A percentile compares a stretch with the other conserved stretches of the same genome.
Evolutionary conservation across 2,329 filamentous ascomycete species (phyloP).

Genomic region (Tympanopsis confertula): DNA sequence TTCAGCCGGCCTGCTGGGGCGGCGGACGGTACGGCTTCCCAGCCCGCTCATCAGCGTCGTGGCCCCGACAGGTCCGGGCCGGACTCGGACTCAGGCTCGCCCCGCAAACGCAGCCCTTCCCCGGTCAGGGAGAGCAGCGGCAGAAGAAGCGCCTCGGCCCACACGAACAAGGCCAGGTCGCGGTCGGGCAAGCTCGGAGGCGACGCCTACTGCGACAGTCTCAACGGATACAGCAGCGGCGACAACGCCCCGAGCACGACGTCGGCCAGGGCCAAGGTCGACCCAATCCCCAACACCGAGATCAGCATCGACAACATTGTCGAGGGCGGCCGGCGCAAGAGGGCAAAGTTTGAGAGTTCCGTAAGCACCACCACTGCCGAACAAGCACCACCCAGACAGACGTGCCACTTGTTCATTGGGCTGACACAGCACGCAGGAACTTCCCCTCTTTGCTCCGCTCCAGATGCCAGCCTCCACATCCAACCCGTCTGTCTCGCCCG

Average conservation of each 20-base stretch:
- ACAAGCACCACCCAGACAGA: not conserved
- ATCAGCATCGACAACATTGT: conserved; percentile 98
- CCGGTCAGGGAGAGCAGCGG: conserved; percentile 50
- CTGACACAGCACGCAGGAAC: conserved; percentile 53
- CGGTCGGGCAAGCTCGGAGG: conserved; percentile 60
- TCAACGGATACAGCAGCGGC: conserved; percentile 75
- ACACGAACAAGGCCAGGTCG: conserved; percentile 47
- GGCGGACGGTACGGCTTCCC: conserved; percentile 33
- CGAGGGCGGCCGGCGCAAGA: conserved; percentile 87
- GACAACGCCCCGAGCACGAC: conserved; percentile 70
- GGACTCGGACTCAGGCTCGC: conserved; percentile 50
- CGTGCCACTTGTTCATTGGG: conserved; percentile 5
- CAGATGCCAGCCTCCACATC: conserved; percentile 87
- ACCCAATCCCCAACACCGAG: conserved; percentile 85
- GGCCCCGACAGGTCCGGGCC: conserved; percentile 55
- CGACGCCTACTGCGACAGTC: conserved; percentile 53
- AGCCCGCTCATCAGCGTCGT: conserved; percentile 34
- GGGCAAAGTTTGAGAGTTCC: conserved; percentile 91
- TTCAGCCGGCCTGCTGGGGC: conserved; percentile 20
- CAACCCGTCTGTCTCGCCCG: conserved; percentile 88
- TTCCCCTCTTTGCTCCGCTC: conserved; percentile 86
- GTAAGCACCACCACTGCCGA: conserved; percentile 43
- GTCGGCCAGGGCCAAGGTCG: conserved; percentile 65
- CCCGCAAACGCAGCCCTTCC: conserved; percentile 69
- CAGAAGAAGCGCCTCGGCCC: conserved; percentile 65